These are phyloP conservation scores for Danielia reshetovae DNA, from an alignment of 805 yeast species.

Conservation along the genomic window DNA sequence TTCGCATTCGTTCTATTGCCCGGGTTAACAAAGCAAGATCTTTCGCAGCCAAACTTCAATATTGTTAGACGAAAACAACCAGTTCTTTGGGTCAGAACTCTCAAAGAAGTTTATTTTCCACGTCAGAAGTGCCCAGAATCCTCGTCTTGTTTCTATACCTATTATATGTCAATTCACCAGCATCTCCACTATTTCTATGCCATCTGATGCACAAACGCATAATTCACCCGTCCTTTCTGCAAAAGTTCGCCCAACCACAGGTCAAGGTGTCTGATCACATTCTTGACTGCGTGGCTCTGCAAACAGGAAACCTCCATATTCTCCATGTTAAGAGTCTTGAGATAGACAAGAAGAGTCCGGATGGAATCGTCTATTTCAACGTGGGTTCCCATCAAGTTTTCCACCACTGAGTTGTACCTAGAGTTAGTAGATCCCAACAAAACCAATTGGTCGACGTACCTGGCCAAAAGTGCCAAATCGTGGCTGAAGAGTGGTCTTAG, in stretches of 20 bases:
- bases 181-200: too few relatives aligned
- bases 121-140: too few relatives aligned
- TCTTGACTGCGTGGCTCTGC: neutral
- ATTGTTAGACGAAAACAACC: too few relatives aligned
- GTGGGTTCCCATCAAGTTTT: neutral
- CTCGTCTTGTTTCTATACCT: too few relatives aligned
- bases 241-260: constrained; percentile 5
- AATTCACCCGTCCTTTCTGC: constrained; percentile 1
- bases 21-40: too few relatives aligned
- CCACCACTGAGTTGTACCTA: neutral
- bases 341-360: neutral
- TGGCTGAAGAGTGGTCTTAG: neutral
- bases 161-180: too few relatives aligned
- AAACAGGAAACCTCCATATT: neutral
- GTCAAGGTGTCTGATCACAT: constrained; percentile 4
- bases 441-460: too few relatives aligned
- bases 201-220: neutral
- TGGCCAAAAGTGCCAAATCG: neutral
- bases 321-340: neutral
- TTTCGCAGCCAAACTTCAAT: too few relatives aligned
- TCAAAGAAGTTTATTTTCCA: too few relatives aligned
- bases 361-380: neutral
- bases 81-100: too few relatives aligned
- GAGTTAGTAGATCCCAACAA: neutral
- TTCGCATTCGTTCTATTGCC: too few relatives aligned